phyloP scores from a whole-genome alignment of 2,329 filamentous ascomycete species.

The Juglanconis oblonga region DNA sequence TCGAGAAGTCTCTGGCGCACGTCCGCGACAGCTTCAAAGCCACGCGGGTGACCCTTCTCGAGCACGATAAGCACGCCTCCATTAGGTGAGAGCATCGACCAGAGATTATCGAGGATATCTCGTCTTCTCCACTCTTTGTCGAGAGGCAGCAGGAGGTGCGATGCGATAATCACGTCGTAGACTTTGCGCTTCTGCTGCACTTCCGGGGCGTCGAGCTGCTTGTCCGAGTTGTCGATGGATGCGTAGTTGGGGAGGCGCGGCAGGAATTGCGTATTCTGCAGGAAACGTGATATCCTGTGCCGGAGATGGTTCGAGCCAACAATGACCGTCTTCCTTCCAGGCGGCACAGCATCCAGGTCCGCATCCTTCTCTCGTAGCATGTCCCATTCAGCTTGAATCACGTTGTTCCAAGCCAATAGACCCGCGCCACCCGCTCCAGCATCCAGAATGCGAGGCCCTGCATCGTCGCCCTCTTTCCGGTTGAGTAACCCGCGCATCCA shows the following conservation, averaged over 20 bases:
- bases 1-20: constrained; percentile 77
- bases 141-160: constrained; percentile 75
- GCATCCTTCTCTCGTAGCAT: constrained; percentile 53
- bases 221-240: constrained; percentile 55
- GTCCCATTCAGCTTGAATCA: constrained; percentile 80
- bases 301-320: constrained; percentile 73
- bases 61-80: constrained; percentile 84
- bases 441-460: constrained; percentile 66
- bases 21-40: constrained; percentile 87
- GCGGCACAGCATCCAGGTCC: constrained; percentile 42
- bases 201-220: constrained; percentile 56
- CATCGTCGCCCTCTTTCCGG: constrained; percentile 45
- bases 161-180: constrained; percentile 87
- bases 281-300: constrained; percentile 69
- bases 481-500: constrained; percentile 67
- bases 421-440: constrained; percentile 72
- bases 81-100: constrained; percentile 78
- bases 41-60: constrained; percentile 87
- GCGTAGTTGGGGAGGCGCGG: constrained; percentile 87
- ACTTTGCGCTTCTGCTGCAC: constrained; percentile 64
- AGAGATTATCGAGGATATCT: constrained; percentile 80
- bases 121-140: constrained; percentile 75
- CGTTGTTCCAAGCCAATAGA: constrained; percentile 71
- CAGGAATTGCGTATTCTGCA: constrained; percentile 89
- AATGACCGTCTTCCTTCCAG: constrained; percentile 77